Evolutionary conservation across 352 stramenopile genomes (phyloP), one percentile per base, ranked within the genome.

Genomic region (Globisporangium carolinianum): DNA sequence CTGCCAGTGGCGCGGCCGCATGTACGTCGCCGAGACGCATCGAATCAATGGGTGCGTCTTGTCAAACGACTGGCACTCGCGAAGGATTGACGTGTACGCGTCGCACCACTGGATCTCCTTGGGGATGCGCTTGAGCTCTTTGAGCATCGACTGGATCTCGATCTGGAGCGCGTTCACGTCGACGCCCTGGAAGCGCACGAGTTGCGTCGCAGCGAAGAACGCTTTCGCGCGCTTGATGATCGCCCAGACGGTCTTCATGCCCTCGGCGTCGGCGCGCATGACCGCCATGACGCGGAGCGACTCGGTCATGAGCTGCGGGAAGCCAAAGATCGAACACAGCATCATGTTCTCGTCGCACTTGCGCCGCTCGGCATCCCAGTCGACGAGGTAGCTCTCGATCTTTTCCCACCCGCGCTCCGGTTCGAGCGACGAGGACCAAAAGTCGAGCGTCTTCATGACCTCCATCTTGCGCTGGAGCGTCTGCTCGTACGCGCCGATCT

Each of bases 81-180:
- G 75, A 12, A 94, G 63, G 38, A 94, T 89, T 1, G 84, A 81
- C 52, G 87, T 90, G 68, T 97, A 98, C 6, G 84, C 84, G 60
- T 91, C 82, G 45, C 84, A 87, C 90, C 91, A 98, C 48, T 96
- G 83, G 55, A 96, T 92, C n/a, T 91, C 83, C 61, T 97, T 97
- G 7, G 96, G 86, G 0, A 97, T 87, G 43, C 81, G 86, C 72
- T 97, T 97, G 2, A 98, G 65, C 49, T 95, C 84, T 63, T 99
- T 99, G 5, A 97, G 65, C 36, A 94, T 88, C 32, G 79, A 89
- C 58, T 98, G 97, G 17, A 93, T 86, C 62, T 96, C 93, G 47
- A 98, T 97, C 55, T 98, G 95, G 15, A 99, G 62, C n/a, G 75
- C 66, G 53, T 98, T 97, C 12, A 96, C 77, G 55, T 97, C 86